Conservation (phyloP, 257 asterid genomes). For the Petunia secreta region DNA sequence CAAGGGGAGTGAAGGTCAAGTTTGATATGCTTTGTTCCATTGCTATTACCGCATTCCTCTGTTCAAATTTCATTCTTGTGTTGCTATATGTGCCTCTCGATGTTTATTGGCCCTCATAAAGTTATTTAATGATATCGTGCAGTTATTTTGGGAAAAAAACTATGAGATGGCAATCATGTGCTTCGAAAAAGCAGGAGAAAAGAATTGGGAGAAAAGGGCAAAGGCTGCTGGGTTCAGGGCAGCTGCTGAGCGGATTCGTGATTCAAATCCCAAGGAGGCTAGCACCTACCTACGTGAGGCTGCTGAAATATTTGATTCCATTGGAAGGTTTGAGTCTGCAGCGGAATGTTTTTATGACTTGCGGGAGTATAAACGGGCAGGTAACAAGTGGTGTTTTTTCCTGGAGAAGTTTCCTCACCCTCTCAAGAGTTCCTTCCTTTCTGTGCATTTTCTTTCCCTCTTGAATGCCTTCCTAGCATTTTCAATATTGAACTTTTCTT, state of each 20-base stretch:
- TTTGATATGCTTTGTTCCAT: neutral
- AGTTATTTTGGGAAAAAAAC: slow-evolving; percentile 69
- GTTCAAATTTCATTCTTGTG: neutral
- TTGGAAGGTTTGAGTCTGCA: slow-evolving; percentile 55
- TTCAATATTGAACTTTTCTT: neutral
- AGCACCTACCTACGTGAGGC: slow-evolving; percentile 57
- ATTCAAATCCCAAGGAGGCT: slow-evolving; percentile 45
- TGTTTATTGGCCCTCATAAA: neutral
- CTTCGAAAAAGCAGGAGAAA: slow-evolving; percentile 70
- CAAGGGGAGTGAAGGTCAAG: slow-evolving; percentile 63
- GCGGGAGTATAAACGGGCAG: slow-evolving; percentile 63
- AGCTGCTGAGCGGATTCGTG: slow-evolving; percentile 46
- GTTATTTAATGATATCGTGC: slow-evolving; percentile 23
- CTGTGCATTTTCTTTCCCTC: neutral
- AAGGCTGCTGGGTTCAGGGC: slow-evolving; percentile 62
- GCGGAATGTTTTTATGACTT: slow-evolving; percentile 66
- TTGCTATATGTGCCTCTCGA: neutral
- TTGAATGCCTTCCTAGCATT: neutral
- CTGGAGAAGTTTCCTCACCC: neutral
- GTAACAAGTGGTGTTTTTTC: slow-evolving; percentile 32
- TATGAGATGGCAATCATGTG: slow-evolving; percentile 73
- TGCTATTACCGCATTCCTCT: neutral
- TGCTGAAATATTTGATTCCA: slow-evolving; percentile 64
- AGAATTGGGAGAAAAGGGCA: slow-evolving; percentile 57
- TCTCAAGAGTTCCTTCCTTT: neutral